Base-by-base conservation (phyloP, 2,329 filamentous ascomycete genomes). In the Thermoascus crustaceus region DNA sequence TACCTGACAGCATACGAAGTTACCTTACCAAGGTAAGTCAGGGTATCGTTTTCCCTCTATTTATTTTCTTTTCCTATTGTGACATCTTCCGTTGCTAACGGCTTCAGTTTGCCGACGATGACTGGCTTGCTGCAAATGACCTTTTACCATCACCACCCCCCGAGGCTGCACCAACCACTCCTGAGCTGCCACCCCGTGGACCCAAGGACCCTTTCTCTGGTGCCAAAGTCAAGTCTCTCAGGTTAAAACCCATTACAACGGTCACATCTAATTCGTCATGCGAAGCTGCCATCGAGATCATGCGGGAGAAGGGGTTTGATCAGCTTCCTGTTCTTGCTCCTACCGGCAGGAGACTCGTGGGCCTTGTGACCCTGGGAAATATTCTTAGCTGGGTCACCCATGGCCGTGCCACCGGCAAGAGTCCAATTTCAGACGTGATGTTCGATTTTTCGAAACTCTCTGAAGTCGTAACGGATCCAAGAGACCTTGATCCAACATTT, bases 241-340 rank as follows among this genome's bases (percentile, higher is more conserved):
- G 89, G 42, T 73, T 98, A 40, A 98, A 95, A 68, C 91, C 91
- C 22, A 84, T 98, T 39, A 93, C 87, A 17, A 93, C 88, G 6
- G 76, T 98, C 36, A 68, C 79, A 16, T 72, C 80, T 18, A 72
- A 73, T 35, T 80, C 80, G 20, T 64, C 76, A 2, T 94, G 88
- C 65, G 75, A 84, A 44, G 84, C 89, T 47, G 91, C 93, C 35
- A 87, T 96, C 46, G 91, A 98, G 68, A 88, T 85, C 42, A 96
- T 98, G 91, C 85, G 89, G 48, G 91, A 98, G 55, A 94, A 91
- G 68, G 86, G 87, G 43, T 98, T 95, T 60, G 93, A 98, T 57
- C 93, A 98, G 66, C 81, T 98, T 26, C 91, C 91, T 27, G 91
- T 98, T 10, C 80, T 93, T 6, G 73, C 79, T 1, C 67, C 78